Conservation (phyloP, 805 yeast species). For the Wickerhamiella sorbophila region DNA sequence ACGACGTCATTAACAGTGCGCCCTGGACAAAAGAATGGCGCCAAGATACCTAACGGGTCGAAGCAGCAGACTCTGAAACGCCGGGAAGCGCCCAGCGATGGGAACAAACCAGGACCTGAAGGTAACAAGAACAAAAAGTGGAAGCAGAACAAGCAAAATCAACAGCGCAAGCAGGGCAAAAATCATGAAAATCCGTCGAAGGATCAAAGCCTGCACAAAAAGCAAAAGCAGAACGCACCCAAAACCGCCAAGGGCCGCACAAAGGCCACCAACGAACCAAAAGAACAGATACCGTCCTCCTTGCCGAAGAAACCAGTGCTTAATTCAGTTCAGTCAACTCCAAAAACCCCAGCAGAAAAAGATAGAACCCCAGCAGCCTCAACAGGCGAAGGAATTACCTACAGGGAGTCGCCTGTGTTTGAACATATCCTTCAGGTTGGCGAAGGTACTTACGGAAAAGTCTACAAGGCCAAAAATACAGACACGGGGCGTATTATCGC, state of each 20-base stretch:
- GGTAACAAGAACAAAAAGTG: background rate
- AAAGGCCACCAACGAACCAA: background rate
- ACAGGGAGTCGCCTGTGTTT: constrained; percentile 27
- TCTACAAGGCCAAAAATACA: constrained; percentile 68
- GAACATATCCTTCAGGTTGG: constrained; percentile 80
- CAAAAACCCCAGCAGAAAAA: background rate
- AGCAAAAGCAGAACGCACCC: background rate
- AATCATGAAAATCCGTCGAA: background rate
- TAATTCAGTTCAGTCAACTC: too few relatives aligned
- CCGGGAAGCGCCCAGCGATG: background rate
- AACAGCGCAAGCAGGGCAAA: background rate
- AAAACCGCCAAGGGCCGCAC: too few relatives aligned
- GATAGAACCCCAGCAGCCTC: background rate
- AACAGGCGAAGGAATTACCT: background rate
- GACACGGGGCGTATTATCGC: constrained; percentile 68
- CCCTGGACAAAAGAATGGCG: background rate
- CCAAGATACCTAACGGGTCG: background rate
- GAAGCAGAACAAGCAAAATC: background rate
- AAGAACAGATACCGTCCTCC: background rate
- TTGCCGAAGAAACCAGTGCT: too few relatives aligned
- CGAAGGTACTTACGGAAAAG: constrained; percentile 98
- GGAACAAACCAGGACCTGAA: background rate
- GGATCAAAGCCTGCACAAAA: background rate
- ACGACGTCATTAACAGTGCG: background rate
- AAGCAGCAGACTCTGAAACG: background rate